Evolutionary conservation across 2,329 filamentous ascomycete genomes (phyloP).

Genomic region (Ceratocystis ficicola): DNA sequence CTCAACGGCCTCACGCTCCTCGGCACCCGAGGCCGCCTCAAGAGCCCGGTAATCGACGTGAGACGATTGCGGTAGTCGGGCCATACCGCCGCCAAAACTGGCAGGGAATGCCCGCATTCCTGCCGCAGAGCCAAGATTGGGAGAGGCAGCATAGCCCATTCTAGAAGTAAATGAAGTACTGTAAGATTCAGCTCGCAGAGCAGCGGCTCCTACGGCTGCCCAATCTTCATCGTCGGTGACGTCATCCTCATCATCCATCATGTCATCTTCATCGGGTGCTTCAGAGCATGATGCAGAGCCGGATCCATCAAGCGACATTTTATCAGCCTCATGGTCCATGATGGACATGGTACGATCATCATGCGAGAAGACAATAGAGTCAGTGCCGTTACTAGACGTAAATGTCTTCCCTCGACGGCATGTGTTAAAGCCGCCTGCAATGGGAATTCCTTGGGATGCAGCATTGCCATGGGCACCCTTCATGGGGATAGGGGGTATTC

Average conservation of each 20-base stretch:
- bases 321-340: conserved; percentile 78
- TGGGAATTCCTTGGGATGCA: conserved; percentile 41
- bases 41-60: conserved; percentile 26
- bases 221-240: conserved; percentile 94
- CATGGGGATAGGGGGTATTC: conserved; percentile 28
- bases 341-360: conserved; percentile 55
- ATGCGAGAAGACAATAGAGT: conserved; percentile 65
- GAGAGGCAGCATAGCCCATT: conserved; percentile 33
- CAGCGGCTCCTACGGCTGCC: conserved; percentile 77
- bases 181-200: conserved; percentile 58
- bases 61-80: conserved; percentile 40
- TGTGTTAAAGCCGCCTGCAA: conserved; percentile 33
- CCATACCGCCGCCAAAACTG: conserved; percentile 37
- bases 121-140: conserved; percentile 37
- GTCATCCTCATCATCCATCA: conserved; percentile 69
- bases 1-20: conserved; percentile 72
- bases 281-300: conserved; percentile 65
- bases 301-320: conserved; percentile 74
- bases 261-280: conserved; percentile 51
- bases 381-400: conserved; percentile 48
- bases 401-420: conserved; percentile 35
- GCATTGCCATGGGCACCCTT: conserved; percentile 29
- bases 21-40: conserved; percentile 46
- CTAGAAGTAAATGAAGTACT: conserved; percentile 37
- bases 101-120: conserved; percentile 39